phyloP scores from a whole-genome alignment of 2,329 filamentous ascomycete genomes.

The Penicillium hesseltinei region DNA sequence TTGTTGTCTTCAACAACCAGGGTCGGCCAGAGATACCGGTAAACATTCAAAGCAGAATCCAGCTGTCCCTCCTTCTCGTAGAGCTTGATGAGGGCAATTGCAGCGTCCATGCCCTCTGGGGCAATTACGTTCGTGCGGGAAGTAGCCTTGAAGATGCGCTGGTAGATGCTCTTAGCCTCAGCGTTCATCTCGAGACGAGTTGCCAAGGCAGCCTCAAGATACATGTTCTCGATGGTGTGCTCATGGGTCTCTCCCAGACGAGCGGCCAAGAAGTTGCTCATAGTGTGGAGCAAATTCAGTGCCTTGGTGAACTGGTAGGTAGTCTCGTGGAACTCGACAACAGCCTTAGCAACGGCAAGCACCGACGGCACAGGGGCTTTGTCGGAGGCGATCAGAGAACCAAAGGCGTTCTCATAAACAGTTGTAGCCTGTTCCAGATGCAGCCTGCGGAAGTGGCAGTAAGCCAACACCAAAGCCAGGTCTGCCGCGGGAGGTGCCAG shows the following conservation, averaged over 20 bases:
- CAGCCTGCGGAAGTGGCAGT: constrained; percentile 35
- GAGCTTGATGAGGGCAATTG: constrained; percentile 45
- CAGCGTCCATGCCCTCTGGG: constrained; percentile 48
- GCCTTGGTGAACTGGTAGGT: constrained; percentile 39
- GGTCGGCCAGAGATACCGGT: constrained; percentile 49
- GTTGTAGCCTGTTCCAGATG: constrained; percentile 29
- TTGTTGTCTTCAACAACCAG: constrained; percentile 45
- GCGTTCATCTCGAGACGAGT: constrained; percentile 41
- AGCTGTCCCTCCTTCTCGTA: constrained; percentile 49
- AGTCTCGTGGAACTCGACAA: constrained; percentile 39
- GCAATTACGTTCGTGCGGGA: constrained; percentile 31
- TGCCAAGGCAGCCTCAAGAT: constrained; percentile 48
- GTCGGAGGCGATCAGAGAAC: constrained; percentile 32
- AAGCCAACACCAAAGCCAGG: constrained; percentile 34
- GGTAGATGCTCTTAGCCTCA: constrained; percentile 44
- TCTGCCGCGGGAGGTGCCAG: constrained; percentile 33
- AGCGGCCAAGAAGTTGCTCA: constrained; percentile 34
- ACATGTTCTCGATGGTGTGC: constrained; percentile 49
- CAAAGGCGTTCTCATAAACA: constrained; percentile 37
- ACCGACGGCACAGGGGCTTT: constrained; percentile 33
- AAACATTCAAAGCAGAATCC: constrained; percentile 48
- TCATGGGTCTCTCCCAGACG: constrained; percentile 41
- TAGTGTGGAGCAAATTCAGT: constrained; percentile 29
- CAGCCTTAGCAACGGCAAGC: constrained; percentile 33
- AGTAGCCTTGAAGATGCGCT: constrained; percentile 44